These are phyloP conservation scores for Cordyceps cateniannulata DNA, from an alignment of 2,329 filamentous ascomycete genomes.

Conservation along the genomic window DNA sequence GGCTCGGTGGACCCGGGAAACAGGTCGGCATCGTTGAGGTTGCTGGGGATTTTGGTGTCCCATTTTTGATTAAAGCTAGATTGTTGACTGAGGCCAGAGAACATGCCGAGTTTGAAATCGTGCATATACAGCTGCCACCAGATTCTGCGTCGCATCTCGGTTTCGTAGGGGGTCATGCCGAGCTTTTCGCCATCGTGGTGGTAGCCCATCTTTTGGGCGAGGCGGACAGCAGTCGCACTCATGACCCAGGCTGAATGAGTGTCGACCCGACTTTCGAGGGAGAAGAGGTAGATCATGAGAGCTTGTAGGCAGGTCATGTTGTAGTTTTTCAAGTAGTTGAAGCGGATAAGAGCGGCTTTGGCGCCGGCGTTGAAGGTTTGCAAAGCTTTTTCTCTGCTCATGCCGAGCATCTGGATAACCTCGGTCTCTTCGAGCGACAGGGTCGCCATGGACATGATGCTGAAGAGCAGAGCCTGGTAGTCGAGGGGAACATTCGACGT, in stretches of 20 bases:
- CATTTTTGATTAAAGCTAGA: conserved; percentile 39
- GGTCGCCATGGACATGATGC: conserved; percentile 58
- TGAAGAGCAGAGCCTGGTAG: conserved; percentile 55
- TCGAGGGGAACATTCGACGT: conserved; percentile 49
- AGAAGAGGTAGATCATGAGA: conserved; percentile 51
- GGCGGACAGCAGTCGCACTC: conserved; percentile 53
- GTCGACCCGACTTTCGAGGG: conserved; percentile 51
- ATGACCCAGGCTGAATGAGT: conserved; percentile 55
- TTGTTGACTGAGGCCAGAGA: conserved; percentile 50
- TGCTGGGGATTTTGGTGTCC: conserved; percentile 50
- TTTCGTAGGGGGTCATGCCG: conserved; percentile 54
- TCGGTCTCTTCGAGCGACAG: conserved; percentile 50
- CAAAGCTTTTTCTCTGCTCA: conserved; percentile 42
- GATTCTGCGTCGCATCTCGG: conserved; percentile 59
- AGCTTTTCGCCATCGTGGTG: conserved; percentile 54
- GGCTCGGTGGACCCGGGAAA: conserved; percentile 46
- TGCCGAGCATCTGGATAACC: conserved; percentile 45
- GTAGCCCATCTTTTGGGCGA: conserved; percentile 62
- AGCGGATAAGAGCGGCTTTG: conserved; percentile 41
- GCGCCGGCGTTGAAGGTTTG: conserved; percentile 46
- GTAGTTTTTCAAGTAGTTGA: conserved; percentile 52
- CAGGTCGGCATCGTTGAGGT: conserved; percentile 54
- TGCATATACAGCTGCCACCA: conserved; percentile 61
- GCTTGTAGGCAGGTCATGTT: conserved; percentile 55
- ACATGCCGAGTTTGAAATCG: conserved; percentile 50